Conservation (phyloP, 495 filamentous ascomycete genomes). For the Lophium mytilinum region DNA sequence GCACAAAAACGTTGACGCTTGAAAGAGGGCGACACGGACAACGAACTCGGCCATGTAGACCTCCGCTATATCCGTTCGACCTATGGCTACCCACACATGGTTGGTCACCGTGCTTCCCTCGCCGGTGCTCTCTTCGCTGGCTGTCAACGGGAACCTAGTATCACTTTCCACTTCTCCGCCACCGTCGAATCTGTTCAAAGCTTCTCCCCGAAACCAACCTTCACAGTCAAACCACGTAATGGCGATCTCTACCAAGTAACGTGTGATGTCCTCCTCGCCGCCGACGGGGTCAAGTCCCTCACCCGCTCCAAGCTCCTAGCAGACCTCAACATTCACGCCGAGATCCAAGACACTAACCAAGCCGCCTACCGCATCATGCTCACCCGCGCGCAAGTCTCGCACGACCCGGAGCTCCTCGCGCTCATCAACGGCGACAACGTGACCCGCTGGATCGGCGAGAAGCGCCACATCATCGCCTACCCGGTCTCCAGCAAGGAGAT, state of each 20-base stretch:
- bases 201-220: conserved; percentile 45
- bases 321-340: conserved; percentile 34
- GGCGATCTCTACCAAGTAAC: conserved; percentile 41
- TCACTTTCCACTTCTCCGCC: conserved; percentile 63
- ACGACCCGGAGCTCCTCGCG: conserved; percentile 58
- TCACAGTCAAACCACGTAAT: conserved; percentile 50
- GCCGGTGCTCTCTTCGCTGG: conserved; percentile 59
- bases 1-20: too few species aligned
- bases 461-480: conserved; percentile 77
- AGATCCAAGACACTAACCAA: conserved; percentile 64
- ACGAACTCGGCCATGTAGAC: conserved; percentile 60
- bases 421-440: conserved; percentile 60
- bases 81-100: conserved; percentile 70
- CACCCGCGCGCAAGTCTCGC: conserved; percentile 53
- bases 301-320: conserved; percentile 41
- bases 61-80: conserved; percentile 57
- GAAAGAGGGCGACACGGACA: conserved; percentile 57
- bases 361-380: conserved; percentile 86
- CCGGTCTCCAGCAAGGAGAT: conserved; percentile 64
- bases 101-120: conserved; percentile 67
- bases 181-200: conserved; percentile 41
- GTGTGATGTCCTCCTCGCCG: conserved; percentile 61
- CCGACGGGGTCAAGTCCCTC: conserved; percentile 65
- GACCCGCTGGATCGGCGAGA: conserved; percentile 70
- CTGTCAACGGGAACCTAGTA: conserved; percentile 53